phyloP scores from a whole-genome alignment of 2,329 filamentous ascomycete species.

The Aspergillus puulaauensis region DNA sequence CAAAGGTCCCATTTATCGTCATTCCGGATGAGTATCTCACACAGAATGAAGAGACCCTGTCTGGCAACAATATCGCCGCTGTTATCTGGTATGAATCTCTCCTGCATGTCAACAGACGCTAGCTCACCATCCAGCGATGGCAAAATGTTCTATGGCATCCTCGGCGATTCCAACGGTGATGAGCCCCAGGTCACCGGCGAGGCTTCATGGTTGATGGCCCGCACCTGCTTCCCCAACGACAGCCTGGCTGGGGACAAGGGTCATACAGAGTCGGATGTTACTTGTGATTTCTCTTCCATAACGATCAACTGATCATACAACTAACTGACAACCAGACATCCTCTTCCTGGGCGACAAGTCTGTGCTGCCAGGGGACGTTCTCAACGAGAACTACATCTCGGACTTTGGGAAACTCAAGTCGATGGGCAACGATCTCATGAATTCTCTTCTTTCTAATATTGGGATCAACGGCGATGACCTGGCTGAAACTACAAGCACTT shows the following conservation, averaged over 20 bases:
- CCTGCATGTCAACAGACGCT: neutral
- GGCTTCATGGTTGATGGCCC: slow-evolving; percentile 36
- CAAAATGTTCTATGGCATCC: slow-evolving; percentile 36
- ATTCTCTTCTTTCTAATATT: slow-evolving; percentile 22
- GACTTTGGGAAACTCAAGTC: slow-evolving; percentile 27
- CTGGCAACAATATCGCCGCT: slow-evolving; percentile 31
- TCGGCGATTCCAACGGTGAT: slow-evolving; percentile 32
- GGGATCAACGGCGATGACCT: slow-evolving; percentile 1
- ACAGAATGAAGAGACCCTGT: slow-evolving; percentile 16
- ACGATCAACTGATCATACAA: neutral
- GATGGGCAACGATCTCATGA: slow-evolving; percentile 29
- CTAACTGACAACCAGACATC: slow-evolving; percentile 22
- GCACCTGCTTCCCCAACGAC: slow-evolving; percentile 32
- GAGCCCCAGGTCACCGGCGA: slow-evolving; percentile 31
- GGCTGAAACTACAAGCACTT: neutral
- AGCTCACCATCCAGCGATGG: slow-evolving; percentile 20
- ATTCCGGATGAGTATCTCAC: slow-evolving; percentile 29
- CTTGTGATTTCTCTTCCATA: slow-evolving; percentile 21
- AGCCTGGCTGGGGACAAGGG: slow-evolving; percentile 27
- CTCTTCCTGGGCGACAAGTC: slow-evolving; percentile 29
- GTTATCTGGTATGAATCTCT: slow-evolving; percentile 26
- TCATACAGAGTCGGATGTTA: slow-evolving; percentile 28
- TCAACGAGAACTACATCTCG: slow-evolving; percentile 29
- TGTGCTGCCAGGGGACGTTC: slow-evolving; percentile 24
- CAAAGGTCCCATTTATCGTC: slow-evolving; percentile 30